Evolutionary conservation across 768 basidiomycete genomes (phyloP).

Genomic region (Hemileccinum impolitum): DNA sequence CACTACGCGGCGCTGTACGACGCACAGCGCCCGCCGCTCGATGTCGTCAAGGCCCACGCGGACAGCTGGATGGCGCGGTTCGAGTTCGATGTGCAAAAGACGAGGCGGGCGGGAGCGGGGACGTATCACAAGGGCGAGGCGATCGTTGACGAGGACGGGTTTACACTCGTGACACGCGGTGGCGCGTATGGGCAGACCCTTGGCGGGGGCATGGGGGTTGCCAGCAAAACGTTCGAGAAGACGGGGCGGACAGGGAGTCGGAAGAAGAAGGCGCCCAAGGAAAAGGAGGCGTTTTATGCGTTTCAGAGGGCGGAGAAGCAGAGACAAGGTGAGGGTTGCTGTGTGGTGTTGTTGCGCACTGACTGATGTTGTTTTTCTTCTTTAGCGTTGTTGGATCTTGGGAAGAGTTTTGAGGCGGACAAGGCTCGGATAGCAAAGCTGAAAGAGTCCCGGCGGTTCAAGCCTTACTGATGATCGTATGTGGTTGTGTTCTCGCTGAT

Average conservation of each 20-base stretch:
- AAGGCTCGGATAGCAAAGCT: conserved; percentile 49
- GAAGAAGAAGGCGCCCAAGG: conserved; percentile 58
- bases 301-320: conserved; percentile 93
- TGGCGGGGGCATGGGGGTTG: conserved; percentile 72
- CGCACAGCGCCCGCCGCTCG: conserved; percentile 71
- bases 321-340: conserved; percentile 56
- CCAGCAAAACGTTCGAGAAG: conserved; percentile 53
- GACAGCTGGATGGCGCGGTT: conserved; percentile 74
- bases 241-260: conserved; percentile 34
- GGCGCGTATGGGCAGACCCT: conserved; percentile 87
- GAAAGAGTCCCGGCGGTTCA: conserved; percentile 78
- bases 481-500: neutral
- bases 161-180: conserved; percentile 90
- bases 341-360: neutral
- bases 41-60: conserved; percentile 70
- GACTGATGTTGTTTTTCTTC: neutral
- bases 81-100: conserved; percentile 59
- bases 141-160: conserved; percentile 91
- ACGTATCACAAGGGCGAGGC: conserved; percentile 77
- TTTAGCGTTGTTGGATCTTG: conserved; percentile 56
- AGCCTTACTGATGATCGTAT: conserved; percentile 61
- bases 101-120: conserved; percentile 51
- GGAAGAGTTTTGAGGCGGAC: conserved; percentile 84
- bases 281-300: conserved; percentile 79
- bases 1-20: conserved; percentile 69